phyloP scores from a whole-genome alignment of 1,284 basidiomycete species.

The Afroboletus lepidellus region DNA sequence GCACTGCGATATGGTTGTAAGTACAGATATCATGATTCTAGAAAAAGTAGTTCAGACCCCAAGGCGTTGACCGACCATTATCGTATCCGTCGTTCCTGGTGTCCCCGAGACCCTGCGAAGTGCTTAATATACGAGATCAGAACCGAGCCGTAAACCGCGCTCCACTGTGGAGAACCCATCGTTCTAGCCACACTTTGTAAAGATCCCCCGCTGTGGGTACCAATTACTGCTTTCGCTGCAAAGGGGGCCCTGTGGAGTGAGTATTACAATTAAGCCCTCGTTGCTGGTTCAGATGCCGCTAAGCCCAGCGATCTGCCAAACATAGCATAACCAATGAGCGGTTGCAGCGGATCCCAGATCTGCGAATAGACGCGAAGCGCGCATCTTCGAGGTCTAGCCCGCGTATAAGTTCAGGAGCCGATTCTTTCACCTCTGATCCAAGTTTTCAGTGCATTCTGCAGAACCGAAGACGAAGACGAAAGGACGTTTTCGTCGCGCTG shows the following conservation, averaged over 20 bases:
- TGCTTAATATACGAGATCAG: conserved; percentile 9
- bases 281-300: conserved; percentile 1
- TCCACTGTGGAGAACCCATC: neutral
- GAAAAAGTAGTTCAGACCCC: conserved; percentile 14
- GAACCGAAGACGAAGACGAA: neutral
- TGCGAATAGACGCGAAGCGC: neutral
- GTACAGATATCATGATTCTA: conserved; percentile 16
- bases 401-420: neutral
- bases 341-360: conserved; percentile 7
- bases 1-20: conserved; percentile 13
- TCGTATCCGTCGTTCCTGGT: conserved; percentile 19
- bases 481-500: neutral
- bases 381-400: conserved; percentile 6
- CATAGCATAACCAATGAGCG: conserved; percentile 4
- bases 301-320: conserved; percentile 7
- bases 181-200: neutral
- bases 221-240: neutral
- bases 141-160: conserved; percentile 1
- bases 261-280: conserved; percentile 6
- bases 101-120: conserved; percentile 16
- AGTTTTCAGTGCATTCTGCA: neutral
- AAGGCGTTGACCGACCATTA: conserved; percentile 1
- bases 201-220: conserved; percentile 1
- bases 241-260: conserved; percentile 16
- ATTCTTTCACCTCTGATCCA: neutral